phyloP scores from a whole-genome alignment of 352 stramenopile genomes.

The Stephanocyclus meneghinianus region DNA sequence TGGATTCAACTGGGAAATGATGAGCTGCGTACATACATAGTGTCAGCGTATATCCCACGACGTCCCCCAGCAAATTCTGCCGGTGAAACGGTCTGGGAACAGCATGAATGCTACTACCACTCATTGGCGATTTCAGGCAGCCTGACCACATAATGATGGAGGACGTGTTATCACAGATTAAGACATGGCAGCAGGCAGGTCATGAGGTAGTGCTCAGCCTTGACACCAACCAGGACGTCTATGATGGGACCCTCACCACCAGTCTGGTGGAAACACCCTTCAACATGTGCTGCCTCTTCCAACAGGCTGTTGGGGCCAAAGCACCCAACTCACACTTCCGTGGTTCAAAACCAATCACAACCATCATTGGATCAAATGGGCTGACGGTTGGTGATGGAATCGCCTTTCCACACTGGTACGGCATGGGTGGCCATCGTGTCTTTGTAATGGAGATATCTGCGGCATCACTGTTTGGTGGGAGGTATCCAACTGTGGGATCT shows the following conservation, averaged over 20 bases:
- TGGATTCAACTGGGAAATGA: slow-evolving; percentile 11
- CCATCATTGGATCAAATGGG: background rate
- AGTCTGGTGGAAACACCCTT: background rate
- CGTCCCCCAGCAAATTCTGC: background rate
- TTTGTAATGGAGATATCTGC: too few relatives aligned
- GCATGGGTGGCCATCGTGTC: too few relatives aligned
- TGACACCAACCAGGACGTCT: slow-evolving; percentile 18
- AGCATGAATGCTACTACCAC: slow-evolving; percentile 20
- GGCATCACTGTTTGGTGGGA: too few relatives aligned
- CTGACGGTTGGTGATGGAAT: background rate
- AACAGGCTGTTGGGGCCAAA: background rate
- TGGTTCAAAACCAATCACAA: background rate
- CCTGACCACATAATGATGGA: slow-evolving; percentile 8
- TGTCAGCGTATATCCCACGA: slow-evolving; percentile 13
- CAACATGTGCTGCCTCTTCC: background rate
- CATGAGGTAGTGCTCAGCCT: background rate
- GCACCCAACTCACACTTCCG: background rate
- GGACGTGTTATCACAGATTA: slow-evolving; percentile 1
- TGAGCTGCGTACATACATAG: background rate
- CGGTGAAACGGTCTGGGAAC: slow-evolving; percentile 14
- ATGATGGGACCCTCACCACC: background rate
- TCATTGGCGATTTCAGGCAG: slow-evolving; percentile 5
- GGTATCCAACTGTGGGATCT: too few relatives aligned
- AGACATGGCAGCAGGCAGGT: background rate
- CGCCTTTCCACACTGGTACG: too few relatives aligned